A percentile compares a stretch with the other conserved stretches of the same genome.
Conservation (phyloP, 2,329 filamentous ascomycete genomes). For the Madurella mycetomatis region DNA sequence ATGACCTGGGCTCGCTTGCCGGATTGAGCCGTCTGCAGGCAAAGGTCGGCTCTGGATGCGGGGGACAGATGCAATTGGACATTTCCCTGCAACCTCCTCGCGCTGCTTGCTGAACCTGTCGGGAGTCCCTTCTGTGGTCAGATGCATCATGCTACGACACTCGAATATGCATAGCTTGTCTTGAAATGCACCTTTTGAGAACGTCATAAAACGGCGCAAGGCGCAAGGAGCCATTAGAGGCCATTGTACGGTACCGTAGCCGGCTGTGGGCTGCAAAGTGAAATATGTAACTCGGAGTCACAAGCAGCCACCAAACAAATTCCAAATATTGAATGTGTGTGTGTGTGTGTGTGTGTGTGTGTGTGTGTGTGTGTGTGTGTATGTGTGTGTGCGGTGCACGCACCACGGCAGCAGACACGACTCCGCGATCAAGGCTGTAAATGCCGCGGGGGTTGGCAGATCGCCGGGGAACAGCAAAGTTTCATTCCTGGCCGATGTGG, state of each 20-base stretch:
- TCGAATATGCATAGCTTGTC: not conserved
- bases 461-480: slow-evolving; percentile 7
- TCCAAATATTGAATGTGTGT: no score
- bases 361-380: no score
- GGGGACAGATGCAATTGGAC: slow-evolving; percentile 11
- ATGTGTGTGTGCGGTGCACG: not conserved
- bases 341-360: no score
- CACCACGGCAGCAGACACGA: slow-evolving; percentile 2
- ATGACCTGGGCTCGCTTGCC: slow-evolving; percentile 17
- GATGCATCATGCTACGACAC: slow-evolving; percentile 1
- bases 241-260: no score
- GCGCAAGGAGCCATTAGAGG: no score
- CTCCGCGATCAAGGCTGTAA: slow-evolving; percentile 8
- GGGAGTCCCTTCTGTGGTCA: slow-evolving; percentile 4
- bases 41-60: not conserved
- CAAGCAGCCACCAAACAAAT: no score
- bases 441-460: slow-evolving; percentile 13
- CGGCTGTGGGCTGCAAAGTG: no score
- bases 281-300: no score
- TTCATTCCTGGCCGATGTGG: slow-evolving; percentile 5
- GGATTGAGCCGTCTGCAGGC: slow-evolving; percentile 21
- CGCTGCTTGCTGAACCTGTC: slow-evolving; percentile 9
- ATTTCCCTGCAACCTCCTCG: not conserved
- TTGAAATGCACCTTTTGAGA: not conserved
- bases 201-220: slow-evolving; percentile 8